Evolutionary conservation across 768 basidiomycete species (phyloP), one percentile per base, ranked within the genome.

Genomic region (Auricularia cornea): DNA sequence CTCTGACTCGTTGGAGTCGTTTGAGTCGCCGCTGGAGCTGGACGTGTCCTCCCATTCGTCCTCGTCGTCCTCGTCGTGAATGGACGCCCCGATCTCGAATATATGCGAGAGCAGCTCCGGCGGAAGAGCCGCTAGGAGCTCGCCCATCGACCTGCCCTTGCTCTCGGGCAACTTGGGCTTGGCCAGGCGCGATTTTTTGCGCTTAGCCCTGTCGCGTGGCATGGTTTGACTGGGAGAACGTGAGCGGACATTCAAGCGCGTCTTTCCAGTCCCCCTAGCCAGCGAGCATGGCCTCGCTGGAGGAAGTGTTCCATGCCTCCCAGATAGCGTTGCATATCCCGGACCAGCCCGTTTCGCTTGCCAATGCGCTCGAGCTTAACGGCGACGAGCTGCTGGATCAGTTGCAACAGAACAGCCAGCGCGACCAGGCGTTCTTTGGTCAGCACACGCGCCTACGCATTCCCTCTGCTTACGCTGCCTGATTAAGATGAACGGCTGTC

Each of bases 361-460:
- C 88, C 1, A 68, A 75, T 59, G 66, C 70, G 23, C 68, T 68
- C 14, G 68, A 69, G 29, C 57, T 59, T 18, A 66, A 72, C 35
- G 68, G 77, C 2, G 83, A 85, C 44, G 79, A 81, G 62, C 90
- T 89, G 88, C 72, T 91, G 29, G 66, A 71, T 2, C 76, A 72
- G 23, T 72, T 86, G 26, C 76, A 75, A 51, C 54, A 71, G 76
- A 10, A 74, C 74, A 20, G 70, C 71, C 5, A 89, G 65, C 78
- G 88, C 69, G 80, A 78, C 62, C 81, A 86, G 68, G 87, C 87
- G 1, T 92, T 89, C 76, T 92, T 90, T 68, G 90, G 90, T 89
- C 70, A 71, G 81, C 74, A 66, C 66, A 65, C 71, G 62, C 3
- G 1, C 18, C 33, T 33, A 44, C 62, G 56, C 67, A 57, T 62